phyloP scores from a whole-genome alignment of 2,329 filamentous ascomycete species.

The Fusarium nematophilum region DNA sequence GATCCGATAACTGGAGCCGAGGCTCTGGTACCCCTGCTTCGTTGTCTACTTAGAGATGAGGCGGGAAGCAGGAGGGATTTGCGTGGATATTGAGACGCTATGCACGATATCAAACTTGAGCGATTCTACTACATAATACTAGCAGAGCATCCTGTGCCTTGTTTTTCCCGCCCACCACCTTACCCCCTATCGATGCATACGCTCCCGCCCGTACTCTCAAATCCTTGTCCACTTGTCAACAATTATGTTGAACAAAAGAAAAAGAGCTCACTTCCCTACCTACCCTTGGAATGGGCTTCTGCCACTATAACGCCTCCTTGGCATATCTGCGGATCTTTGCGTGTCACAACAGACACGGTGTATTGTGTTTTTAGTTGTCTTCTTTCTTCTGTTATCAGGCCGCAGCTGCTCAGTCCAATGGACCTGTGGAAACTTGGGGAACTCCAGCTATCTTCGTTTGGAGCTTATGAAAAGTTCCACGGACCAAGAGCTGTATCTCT shows the following conservation, averaged over 20 bases:
- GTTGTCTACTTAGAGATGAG: constrained; percentile 38
- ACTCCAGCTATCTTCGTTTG: no score
- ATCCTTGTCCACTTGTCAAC: constrained; percentile 6
- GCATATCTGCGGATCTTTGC: constrained; percentile 14
- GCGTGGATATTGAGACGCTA: constrained; percentile 17
- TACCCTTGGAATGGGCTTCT: constrained; percentile 2
- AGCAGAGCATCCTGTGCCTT: constrained; percentile 32
- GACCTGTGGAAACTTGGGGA: no score
- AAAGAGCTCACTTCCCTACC: not conserved
- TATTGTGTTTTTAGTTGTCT: constrained; percentile 10
- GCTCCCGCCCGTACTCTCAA: constrained; percentile 7
- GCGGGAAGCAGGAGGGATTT: constrained; percentile 16
- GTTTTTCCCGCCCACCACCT: constrained; percentile 1
- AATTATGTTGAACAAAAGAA: constrained; percentile 6
- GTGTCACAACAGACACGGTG: constrained; percentile 4
- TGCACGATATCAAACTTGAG: constrained; percentile 18
- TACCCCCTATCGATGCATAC: constrained; percentile 13
- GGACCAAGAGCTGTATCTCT: no score
- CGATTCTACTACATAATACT: constrained; percentile 36
- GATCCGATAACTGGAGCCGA: constrained; percentile 57
- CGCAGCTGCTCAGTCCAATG: constrained; percentile 15
- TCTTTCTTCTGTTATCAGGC: constrained; percentile 19
- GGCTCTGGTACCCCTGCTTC: constrained; percentile 41
- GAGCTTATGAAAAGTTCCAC: no score
- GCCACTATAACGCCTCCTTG: constrained; percentile 3